Conservation (phyloP, 108 stramenopile species). For the Licmophora abbreviata region DNA sequence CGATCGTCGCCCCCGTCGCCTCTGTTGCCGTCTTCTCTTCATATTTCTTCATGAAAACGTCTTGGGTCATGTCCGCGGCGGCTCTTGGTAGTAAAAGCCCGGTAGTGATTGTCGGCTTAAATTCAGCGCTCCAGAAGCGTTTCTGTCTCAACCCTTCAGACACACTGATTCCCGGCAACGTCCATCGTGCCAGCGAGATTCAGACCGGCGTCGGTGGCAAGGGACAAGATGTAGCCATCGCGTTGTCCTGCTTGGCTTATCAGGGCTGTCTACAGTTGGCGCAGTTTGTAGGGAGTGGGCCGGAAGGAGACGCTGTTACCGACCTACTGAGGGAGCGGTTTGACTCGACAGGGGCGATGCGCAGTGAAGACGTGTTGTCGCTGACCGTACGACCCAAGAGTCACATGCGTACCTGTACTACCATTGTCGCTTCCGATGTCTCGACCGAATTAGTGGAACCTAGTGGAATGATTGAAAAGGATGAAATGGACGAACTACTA, state of each 20-base stretch:
- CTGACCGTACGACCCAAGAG: constrained; percentile 48
- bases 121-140: constrained; percentile 78
- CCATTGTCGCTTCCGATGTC: constrained; percentile 52
- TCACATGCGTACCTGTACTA: constrained; percentile 67
- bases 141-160: constrained; percentile 48
- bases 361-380: constrained; percentile 14
- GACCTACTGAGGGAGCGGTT: too few species aligned
- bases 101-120: constrained; percentile 63
- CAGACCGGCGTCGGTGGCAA: constrained; percentile 79
- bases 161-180: constrained; percentile 56
- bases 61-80: neutral
- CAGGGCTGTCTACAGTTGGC: constrained; percentile 24
- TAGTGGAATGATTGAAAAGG: constrained; percentile 36
- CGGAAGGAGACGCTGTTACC: constrained; percentile 58
- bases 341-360: too few species aligned
- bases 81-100: constrained; percentile 1
- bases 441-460: constrained; percentile 85
- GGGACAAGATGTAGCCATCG: constrained; percentile 81
- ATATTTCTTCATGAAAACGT: too few species aligned
- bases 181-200: constrained; percentile 48
- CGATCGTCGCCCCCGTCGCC: too few species aligned
- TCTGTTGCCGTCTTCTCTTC: too few species aligned
- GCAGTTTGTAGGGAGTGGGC: constrained; percentile 69
- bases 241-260: constrained; percentile 38
- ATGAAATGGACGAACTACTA: constrained; percentile 41